These are phyloP conservation scores for Arthrobotrys pseudoclavata DNA, from an alignment of 2,329 filamentous ascomycete genomes.

Conservation along the genomic window DNA sequence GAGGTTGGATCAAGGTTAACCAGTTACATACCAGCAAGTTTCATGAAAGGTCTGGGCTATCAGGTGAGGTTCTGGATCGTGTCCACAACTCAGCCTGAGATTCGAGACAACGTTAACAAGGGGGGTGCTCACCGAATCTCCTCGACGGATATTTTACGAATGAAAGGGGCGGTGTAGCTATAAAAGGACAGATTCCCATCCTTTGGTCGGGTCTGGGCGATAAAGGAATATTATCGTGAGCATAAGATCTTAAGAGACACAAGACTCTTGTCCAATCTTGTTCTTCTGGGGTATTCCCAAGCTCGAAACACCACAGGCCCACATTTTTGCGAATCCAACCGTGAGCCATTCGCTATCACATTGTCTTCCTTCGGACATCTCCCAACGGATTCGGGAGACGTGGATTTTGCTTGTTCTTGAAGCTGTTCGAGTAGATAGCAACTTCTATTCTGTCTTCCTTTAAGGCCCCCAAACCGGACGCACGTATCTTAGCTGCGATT, in stretches of 20 bases:
- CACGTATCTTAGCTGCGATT: slow-evolving; percentile 24
- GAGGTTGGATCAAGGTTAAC: slow-evolving; percentile 39
- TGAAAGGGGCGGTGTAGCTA: slow-evolving; percentile 40
- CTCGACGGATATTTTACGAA: slow-evolving; percentile 57
- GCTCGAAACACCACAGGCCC: slow-evolving; percentile 54
- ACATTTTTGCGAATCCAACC: slow-evolving; percentile 56
- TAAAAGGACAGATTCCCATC: slow-evolving; percentile 56
- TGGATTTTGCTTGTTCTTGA: slow-evolving; percentile 23
- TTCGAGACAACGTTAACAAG: slow-evolving; percentile 49
- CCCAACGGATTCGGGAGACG: slow-evolving; percentile 38
- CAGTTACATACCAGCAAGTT: slow-evolving; percentile 59
- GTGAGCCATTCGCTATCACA: slow-evolving; percentile 46
- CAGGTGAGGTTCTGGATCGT: slow-evolving; percentile 56
- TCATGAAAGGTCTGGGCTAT: slow-evolving; percentile 47
- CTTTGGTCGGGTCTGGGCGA: slow-evolving; percentile 35
- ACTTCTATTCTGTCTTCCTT: slow-evolving; percentile 22
- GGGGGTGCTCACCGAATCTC: slow-evolving; percentile 54
- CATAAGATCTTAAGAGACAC: slow-evolving; percentile 55
- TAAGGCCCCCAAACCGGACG: slow-evolving; percentile 32
- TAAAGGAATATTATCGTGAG: slow-evolving; percentile 37
- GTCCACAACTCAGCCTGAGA: slow-evolving; percentile 55
- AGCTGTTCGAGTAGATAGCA: slow-evolving; percentile 16
- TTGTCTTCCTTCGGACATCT: slow-evolving; percentile 59
- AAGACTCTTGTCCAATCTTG: slow-evolving; percentile 60
- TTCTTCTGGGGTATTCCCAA: slow-evolving; percentile 56